These are phyloP conservation scores for Amanita rubescens DNA, from an alignment of 768 basidiomycete species.

Conservation along the genomic window DNA sequence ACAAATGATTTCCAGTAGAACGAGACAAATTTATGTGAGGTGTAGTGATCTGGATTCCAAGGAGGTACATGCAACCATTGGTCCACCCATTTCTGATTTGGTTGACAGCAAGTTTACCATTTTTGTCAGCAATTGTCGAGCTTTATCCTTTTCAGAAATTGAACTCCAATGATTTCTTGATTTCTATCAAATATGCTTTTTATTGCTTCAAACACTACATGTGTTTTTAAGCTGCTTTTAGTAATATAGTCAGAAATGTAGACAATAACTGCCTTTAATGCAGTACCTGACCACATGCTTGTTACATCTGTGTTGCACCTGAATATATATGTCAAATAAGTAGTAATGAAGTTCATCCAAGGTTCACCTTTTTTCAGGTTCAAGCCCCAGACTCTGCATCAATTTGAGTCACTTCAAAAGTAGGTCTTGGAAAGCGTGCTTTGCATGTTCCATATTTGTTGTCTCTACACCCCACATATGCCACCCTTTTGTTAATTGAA, in stretches of 20 bases:
- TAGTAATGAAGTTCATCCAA: slow-evolving; percentile 22
- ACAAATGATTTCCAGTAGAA: slow-evolving; percentile 20
- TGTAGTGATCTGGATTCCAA: slow-evolving; percentile 26
- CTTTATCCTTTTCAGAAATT: not conserved
- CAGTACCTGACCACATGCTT: slow-evolving; percentile 24
- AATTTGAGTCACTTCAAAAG: too few relatives aligned
- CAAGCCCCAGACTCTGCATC: slow-evolving; percentile 17
- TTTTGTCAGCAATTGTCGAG: slow-evolving; percentile 14
- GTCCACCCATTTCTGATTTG: slow-evolving; percentile 21
- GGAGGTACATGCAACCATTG: slow-evolving; percentile 20
- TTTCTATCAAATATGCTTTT: not conserved
- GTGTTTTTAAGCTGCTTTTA: slow-evolving; percentile 22
- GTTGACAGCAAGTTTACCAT: slow-evolving; percentile 21
- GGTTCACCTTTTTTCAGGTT: slow-evolving; percentile 23
- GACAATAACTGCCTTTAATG: slow-evolving; percentile 24
- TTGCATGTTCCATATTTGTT: slow-evolving; percentile 16
- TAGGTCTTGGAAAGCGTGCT: too few relatives aligned
- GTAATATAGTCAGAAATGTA: slow-evolving; percentile 28
- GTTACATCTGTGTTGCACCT: slow-evolving; percentile 27
- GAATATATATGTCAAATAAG: slow-evolving; percentile 17
- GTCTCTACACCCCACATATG: slow-evolving; percentile 7
- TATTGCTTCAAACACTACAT: slow-evolving; percentile 15
- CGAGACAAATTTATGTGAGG: slow-evolving; percentile 16
- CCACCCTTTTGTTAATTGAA: too few relatives aligned
- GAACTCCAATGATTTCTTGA: slow-evolving; percentile 8